phyloP scores from a whole-genome alignment of 208 protist genomes.

The Trypanosoma rangeli region DNA sequence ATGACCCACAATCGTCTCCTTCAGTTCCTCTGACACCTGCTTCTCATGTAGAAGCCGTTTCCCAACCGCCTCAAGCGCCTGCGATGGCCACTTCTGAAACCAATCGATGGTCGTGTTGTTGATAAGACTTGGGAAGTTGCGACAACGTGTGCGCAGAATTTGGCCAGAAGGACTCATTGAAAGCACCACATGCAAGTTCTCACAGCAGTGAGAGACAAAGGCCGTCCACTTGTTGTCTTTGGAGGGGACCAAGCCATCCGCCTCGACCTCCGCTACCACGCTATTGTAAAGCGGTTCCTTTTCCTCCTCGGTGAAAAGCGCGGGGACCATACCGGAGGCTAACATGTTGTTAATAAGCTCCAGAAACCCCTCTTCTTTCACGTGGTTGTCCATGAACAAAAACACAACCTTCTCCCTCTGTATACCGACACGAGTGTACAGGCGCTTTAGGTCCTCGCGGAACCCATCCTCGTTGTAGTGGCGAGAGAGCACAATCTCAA shows the following conservation, averaged over 20 bases:
- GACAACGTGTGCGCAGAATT: constrained; percentile 94
- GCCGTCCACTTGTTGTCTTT: constrained; percentile 97
- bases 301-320: constrained; percentile 98
- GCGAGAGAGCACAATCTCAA: constrained; percentile 97
- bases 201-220: constrained; percentile 97
- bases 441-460: constrained; percentile 97
- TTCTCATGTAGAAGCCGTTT: constrained; percentile 83
- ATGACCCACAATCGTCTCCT: constrained; percentile 90
- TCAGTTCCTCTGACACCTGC: constrained; percentile 87
- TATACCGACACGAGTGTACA: constrained; percentile 94
- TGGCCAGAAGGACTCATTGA: constrained; percentile 98
- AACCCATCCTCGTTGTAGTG: constrained; percentile 98
- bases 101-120: constrained; percentile 99
- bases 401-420: constrained; percentile 95
- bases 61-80: constrained; percentile 96
- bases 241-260: constrained; percentile 82
- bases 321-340: constrained; percentile 98
- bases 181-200: constrained; percentile 98
- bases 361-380: constrained; percentile 98
- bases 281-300: constrained; percentile 94
- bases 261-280: constrained; percentile 90
- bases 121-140: constrained; percentile 98
- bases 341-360: constrained; percentile 99
- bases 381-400: constrained; percentile 98
- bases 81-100: constrained; percentile 98